A percentile compares a stretch with the other conserved stretches of the same genome.
Conservation (phyloP, 768 basidiomycete genomes). For the Calvatia gigantea region DNA sequence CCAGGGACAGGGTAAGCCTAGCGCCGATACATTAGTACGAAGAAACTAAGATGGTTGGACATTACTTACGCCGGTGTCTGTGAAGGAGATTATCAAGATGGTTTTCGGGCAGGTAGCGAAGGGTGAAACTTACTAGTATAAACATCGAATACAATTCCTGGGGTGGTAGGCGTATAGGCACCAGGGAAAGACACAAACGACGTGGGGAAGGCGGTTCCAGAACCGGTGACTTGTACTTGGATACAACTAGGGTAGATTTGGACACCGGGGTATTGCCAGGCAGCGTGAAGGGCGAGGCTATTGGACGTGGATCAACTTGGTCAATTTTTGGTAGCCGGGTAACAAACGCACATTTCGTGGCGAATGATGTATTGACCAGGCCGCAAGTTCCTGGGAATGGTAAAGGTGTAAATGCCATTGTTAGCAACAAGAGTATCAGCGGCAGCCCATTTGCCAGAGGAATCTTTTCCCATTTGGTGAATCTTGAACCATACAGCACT, state of each 20-base stretch:
- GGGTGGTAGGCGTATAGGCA: constrained; percentile 30
- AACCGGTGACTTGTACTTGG: constrained; percentile 41
- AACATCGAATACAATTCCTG: constrained; percentile 32
- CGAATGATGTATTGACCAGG: constrained; percentile 46
- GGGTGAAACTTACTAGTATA: constrained; percentile 24
- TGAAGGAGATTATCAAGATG: neutral
- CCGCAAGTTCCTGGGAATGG: constrained; percentile 38
- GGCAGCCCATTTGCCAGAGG: constrained; percentile 42
- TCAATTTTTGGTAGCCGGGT: neutral
- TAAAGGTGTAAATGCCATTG: constrained; percentile 39
- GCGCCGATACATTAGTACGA: neutral
- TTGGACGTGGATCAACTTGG: neutral
- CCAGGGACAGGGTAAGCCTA: constrained; percentile 39
- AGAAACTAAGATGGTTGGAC: neutral
- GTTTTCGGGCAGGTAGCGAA: neutral
- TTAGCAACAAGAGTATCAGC: constrained; percentile 32
- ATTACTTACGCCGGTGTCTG: constrained; percentile 12
- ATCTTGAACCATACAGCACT: constrained; percentile 51
- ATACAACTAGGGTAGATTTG: constrained; percentile 44
- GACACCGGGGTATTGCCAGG: constrained; percentile 34
- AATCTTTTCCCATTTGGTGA: constrained; percentile 36
- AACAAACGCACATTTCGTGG: constrained; percentile 37
- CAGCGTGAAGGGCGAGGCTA: constrained; percentile 36
- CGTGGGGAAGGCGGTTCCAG: constrained; percentile 38
- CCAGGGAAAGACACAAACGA: constrained; percentile 47